Conservation (phyloP, 495 filamentous ascomycete species). For the Talaromyces ruber region DNA sequence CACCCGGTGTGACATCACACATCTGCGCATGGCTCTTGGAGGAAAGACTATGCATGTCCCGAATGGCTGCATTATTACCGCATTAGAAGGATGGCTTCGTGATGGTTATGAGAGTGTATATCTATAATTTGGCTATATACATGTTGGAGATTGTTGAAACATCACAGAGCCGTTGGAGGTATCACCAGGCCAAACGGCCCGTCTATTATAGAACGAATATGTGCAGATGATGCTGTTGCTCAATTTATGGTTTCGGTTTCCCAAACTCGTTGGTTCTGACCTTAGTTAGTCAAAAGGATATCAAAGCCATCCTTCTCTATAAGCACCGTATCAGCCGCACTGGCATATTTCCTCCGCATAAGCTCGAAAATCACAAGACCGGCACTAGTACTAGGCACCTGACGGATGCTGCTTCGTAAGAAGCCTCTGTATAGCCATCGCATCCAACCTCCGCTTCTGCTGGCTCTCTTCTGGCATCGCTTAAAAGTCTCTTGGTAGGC, state of each 20-base stretch:
- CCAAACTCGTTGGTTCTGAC: background rate
- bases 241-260: background rate
- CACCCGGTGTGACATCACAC: background rate
- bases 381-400: constrained; percentile 83
- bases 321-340: constrained; percentile 53
- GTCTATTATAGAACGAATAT: background rate
- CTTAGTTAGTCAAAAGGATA: constrained; percentile 49
- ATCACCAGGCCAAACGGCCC: background rate
- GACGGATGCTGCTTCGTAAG: constrained; percentile 61
- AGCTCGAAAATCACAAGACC: constrained; percentile 87
- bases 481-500: constrained; percentile 71
- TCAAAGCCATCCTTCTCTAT: constrained; percentile 64
- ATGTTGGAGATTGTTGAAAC: background rate
- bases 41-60: background rate
- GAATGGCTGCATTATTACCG: background rate
- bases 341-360: constrained; percentile 70
- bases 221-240: background rate
- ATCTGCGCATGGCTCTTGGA: background rate
- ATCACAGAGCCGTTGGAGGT: background rate
- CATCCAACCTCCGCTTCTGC: constrained; percentile 52
- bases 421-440: constrained; percentile 75
- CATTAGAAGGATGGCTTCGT: background rate
- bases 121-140: background rate
- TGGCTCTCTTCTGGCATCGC: constrained; percentile 56
- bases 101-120: background rate